These are phyloP conservation scores for Phytophthora megakarya DNA, from an alignment of 352 stramenopile genomes.

Conservation along the genomic window DNA sequence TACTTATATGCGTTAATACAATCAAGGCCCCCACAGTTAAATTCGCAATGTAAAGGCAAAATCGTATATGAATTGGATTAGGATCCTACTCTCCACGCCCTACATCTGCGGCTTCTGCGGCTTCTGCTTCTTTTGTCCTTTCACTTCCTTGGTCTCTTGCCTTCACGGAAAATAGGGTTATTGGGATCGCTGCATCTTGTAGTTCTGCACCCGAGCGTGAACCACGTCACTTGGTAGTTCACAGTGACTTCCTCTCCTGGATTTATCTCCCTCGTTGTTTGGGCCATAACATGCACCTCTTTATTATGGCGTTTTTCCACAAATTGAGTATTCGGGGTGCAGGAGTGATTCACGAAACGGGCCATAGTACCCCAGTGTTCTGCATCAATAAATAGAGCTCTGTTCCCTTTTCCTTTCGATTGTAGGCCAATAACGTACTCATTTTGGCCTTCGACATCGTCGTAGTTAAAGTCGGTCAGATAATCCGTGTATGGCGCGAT, in stretches of 20 bases:
- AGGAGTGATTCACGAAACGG: slow-evolving; percentile 13
- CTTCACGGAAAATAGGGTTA: too few relatives aligned
- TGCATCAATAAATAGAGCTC: slow-evolving; percentile 7
- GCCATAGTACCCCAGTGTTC: not conserved
- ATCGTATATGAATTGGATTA: too few relatives aligned
- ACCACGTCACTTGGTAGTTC: too few relatives aligned
- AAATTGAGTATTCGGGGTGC: slow-evolving; percentile 1
- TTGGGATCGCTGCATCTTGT: too few relatives aligned
- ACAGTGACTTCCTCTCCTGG: slow-evolving; percentile 6
- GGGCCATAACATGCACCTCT: not conserved
- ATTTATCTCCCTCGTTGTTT: not conserved
- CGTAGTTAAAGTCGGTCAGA: not conserved
- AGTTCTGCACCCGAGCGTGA: too few relatives aligned
- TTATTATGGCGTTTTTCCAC: not conserved
- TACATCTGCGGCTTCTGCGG: too few relatives aligned
- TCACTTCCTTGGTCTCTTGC: too few relatives aligned
- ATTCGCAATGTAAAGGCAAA: too few relatives aligned
- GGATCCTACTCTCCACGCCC: too few relatives aligned
- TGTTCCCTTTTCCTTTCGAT: not conserved
- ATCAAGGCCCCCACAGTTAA: too few relatives aligned
- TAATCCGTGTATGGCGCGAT: slow-evolving; percentile 1
- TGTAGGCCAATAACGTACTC: not conserved
- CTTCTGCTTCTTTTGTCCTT: too few relatives aligned
- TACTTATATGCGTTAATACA: too few relatives aligned
- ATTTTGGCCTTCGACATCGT: not conserved